Conservation (phyloP, 2,329 filamentous ascomycete species). For the Aspergillus floridensis region DNA sequence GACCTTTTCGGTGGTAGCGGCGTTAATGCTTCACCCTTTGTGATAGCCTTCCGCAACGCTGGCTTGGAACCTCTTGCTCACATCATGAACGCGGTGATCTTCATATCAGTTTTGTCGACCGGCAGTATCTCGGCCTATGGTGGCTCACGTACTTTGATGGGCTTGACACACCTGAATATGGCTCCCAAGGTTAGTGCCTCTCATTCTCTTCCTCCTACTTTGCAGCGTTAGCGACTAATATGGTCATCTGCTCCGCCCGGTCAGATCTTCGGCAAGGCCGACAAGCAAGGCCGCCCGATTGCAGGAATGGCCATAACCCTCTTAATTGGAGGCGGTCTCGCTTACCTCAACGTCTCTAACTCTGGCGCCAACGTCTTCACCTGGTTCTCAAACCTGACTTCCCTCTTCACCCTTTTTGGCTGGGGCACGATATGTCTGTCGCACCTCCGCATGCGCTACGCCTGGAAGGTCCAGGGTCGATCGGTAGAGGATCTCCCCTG, state of each 20-base stretch:
- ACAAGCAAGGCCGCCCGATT: conserved; percentile 41
- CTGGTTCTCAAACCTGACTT: conserved; percentile 50
- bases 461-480: conserved; percentile 44
- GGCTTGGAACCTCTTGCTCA: conserved; percentile 43
- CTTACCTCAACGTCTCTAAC: conserved; percentile 46
- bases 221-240: not conserved
- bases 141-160: conserved; percentile 46
- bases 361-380: conserved; percentile 45
- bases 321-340: conserved; percentile 61
- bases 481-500: conserved; percentile 39
- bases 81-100: conserved; percentile 51
- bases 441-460: conserved; percentile 45
- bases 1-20: conserved; percentile 44
- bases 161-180: conserved; percentile 45
- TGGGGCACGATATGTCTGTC: conserved; percentile 48
- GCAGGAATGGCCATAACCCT: conserved; percentile 61
- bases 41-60: conserved; percentile 44
- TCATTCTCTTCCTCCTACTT: not conserved
- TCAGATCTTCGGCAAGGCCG: conserved; percentile 30
- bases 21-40: conserved; percentile 47
- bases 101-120: conserved; percentile 48
- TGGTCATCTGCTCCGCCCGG: not conserved
- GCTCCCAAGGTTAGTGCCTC: conserved; percentile 33
- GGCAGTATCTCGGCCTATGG: conserved; percentile 47
- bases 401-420: conserved; percentile 45